Evolutionary conservation across 164 flowering plant species (phyloP), one percentile per base, ranked within the genome.

Genomic region (Aristolochia californica): DNA sequence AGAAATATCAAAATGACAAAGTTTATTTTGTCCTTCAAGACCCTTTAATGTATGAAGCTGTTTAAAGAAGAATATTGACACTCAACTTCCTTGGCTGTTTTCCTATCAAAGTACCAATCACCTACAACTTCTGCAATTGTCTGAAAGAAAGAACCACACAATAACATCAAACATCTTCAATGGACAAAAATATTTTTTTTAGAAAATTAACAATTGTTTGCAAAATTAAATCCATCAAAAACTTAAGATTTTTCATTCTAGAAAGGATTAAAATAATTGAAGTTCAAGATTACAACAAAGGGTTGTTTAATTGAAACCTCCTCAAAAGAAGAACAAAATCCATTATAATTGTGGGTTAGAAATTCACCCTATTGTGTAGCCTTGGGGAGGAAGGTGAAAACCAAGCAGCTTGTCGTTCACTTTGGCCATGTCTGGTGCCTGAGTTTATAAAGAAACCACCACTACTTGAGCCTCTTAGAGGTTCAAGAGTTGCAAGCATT

Each of bases 361-460:
- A 68, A 26, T 34, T 5, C 61, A 94, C 99, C 97, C 80, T 88
- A 61, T 84, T 75, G 69, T 82, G 55, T 53, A 94, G 65, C 68
- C 68, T 79, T 15, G 97, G 97, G 38, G 99, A 90, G 60, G 85
- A 74, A 2, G 50, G 49, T 1, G 83, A 82, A 38, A 77, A 69
- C 99, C 99, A 94, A 18, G 97, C 84, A 56, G 84, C 95, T 66
- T 94, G 93, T 14, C 66, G 58, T 69, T 88, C 96, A 60, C 90
- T 85, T 63, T 94, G 99, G 80, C 99, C 90, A 74, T 94, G 97
- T 58, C 90, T 78, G 59, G 88, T 90, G 69, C 99, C 90, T 25
- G 99, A 90, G 63, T 94, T 94, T 65, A 94, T 77, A 62, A 72
- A 89, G 78, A 80, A 48, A 24, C 96, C 99, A 30, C 82, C 93